Percentiles rank a stretch among this genome's conserved stretches.
phyloP scores from a whole-genome alignment of 2,329 filamentous ascomycete species.

The Helotiales sp. region DNA sequence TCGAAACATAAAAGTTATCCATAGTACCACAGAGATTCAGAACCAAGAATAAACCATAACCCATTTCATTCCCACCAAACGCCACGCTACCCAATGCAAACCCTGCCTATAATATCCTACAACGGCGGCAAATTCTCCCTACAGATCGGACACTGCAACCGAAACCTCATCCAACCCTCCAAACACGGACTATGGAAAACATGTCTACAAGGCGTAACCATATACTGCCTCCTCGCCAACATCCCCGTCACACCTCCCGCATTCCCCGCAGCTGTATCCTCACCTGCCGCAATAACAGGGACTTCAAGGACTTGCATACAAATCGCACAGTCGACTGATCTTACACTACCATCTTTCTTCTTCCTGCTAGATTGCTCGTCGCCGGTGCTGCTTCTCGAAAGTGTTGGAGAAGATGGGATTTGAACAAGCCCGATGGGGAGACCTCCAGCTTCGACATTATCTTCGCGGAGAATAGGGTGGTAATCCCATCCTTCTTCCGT shows the following conservation, averaged over 20 bases:
- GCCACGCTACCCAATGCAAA: slow-evolving; percentile 1
- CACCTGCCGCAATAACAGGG: slow-evolving; percentile 67
- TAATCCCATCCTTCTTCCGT: slow-evolving; percentile 86
- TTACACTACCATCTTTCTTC: slow-evolving; percentile 44
- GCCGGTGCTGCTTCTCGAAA: slow-evolving; percentile 20
- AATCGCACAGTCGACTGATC: slow-evolving; percentile 86
- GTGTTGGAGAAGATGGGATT: slow-evolving; percentile 26
- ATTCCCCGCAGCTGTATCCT: slow-evolving; percentile 43
- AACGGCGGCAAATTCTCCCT: slow-evolving; percentile 84
- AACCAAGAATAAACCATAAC: no score
- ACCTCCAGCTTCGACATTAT: slow-evolving; percentile 75
- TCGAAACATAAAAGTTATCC: no score
- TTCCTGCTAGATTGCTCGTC: slow-evolving; percentile 38
- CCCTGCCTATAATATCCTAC: slow-evolving; percentile 41
- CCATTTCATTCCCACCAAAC: background rate
- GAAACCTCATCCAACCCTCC: slow-evolving; percentile 94
- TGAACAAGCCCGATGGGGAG: slow-evolving; percentile 73
- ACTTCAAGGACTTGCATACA: slow-evolving; percentile 92
- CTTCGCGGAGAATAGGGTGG: slow-evolving; percentile 83
- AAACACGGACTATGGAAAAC: slow-evolving; percentile 92
- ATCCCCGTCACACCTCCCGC: slow-evolving; percentile 61
- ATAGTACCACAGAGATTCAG: no score
- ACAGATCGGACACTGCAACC: slow-evolving; percentile 93
- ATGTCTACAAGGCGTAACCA: slow-evolving; percentile 96
- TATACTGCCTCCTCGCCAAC: slow-evolving; percentile 80